Percentiles rank a stretch among this genome's conserved stretches.
Evolutionary conservation across 1,284 basidiomycete genomes (phyloP).

Genomic region (Coniferiporia sulphurascens): DNA sequence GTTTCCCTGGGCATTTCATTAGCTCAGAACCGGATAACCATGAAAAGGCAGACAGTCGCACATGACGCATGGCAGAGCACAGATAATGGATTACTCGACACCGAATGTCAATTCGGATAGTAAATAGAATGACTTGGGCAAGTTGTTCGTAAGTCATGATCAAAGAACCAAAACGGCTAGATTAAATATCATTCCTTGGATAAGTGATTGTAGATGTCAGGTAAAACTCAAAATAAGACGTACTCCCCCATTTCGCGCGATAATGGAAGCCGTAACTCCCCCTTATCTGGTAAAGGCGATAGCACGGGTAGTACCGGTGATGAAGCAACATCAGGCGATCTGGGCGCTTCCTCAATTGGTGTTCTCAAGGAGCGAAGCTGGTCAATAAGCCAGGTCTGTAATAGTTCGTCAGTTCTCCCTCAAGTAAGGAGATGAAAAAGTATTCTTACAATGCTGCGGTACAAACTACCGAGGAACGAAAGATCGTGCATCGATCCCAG

Average conservation of each 20-base stretch:
- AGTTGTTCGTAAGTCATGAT: constrained; percentile 88
- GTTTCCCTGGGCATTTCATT: constrained; percentile 55
- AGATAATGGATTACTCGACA: constrained; percentile 84
- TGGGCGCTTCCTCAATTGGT: constrained; percentile 47
- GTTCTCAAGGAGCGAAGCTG: constrained; percentile 65
- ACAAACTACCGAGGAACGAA: constrained; percentile 73
- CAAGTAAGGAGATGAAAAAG: not conserved
- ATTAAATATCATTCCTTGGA: constrained; percentile 17
- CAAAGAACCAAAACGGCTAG: constrained; percentile 84
- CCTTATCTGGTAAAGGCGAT: constrained; percentile 33
- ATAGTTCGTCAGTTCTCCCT: constrained; percentile 1
- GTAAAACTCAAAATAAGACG: constrained; percentile 28
- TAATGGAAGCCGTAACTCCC: constrained; percentile 66
- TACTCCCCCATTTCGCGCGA: constrained; percentile 85
- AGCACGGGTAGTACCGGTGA: constrained; percentile 43
- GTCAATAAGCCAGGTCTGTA: constrained; percentile 76
- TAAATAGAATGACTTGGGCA: constrained; percentile 82
- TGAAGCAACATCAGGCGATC: constrained; percentile 48
- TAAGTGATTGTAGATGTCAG: not conserved
- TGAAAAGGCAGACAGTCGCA: constrained; percentile 30
- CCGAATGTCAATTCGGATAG: constrained; percentile 85
- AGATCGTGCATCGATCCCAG: constrained; percentile 74
- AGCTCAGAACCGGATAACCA: constrained; percentile 3
- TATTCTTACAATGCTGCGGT: constrained; percentile 77
- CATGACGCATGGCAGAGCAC: constrained; percentile 71